These are phyloP conservation scores for Fusarium temperatum DNA, from an alignment of 2,329 filamentous ascomycete genomes.

Conservation along the genomic window DNA sequence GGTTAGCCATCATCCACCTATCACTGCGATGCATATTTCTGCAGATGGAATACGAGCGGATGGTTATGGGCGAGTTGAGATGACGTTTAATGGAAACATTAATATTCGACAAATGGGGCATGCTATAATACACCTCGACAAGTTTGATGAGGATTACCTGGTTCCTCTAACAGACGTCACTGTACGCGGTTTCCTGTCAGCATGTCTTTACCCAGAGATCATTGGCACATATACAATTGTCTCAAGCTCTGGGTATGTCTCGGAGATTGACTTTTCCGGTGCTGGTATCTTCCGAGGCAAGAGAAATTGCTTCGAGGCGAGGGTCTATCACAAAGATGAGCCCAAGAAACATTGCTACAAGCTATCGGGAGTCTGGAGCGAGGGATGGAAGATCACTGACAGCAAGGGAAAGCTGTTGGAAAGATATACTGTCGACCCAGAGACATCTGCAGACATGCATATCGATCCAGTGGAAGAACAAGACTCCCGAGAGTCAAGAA, in stretches of 20 bases:
- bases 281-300: constrained; percentile 51
- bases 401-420: constrained; percentile 47
- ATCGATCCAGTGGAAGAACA: constrained; percentile 66
- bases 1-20: constrained; percentile 63
- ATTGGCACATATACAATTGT: constrained; percentile 56
- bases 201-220: constrained; percentile 60
- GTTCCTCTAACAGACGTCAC: constrained; percentile 59
- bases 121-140: constrained; percentile 59
- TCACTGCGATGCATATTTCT: constrained; percentile 61
- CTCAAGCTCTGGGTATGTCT: constrained; percentile 55
- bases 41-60: constrained; percentile 56
- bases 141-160: constrained; percentile 58
- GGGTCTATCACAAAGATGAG: constrained; percentile 51
- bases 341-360: constrained; percentile 24
- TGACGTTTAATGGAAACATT: constrained; percentile 59
- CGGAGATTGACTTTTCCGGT: constrained; percentile 58
- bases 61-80: constrained; percentile 62
- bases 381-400: constrained; percentile 40
- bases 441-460: constrained; percentile 35
- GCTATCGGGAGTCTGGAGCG: constrained; percentile 33
- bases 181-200: constrained; percentile 58
- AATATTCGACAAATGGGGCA: constrained; percentile 62
- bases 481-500: constrained; percentile 80
- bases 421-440: constrained; percentile 48
- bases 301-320: constrained; percentile 57